Percentiles rank a stretch among this genome's conserved stretches.
Conservation (phyloP, 2,329 filamentous ascomycete species). For the Cordyceps farinosa region DNA sequence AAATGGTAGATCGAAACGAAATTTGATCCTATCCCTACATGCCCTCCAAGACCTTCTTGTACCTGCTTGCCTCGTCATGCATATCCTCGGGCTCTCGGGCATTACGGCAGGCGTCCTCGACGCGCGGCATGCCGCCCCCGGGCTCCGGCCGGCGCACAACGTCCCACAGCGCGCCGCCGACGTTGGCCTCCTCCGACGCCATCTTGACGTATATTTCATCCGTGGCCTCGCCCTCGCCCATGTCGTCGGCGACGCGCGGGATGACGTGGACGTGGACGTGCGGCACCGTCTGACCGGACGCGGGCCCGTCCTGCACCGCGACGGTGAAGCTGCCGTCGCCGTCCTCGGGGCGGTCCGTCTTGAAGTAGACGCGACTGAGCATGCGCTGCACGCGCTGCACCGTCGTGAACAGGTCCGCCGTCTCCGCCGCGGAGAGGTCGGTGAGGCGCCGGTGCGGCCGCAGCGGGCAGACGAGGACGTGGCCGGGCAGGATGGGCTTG, state of each 20-base stretch:
- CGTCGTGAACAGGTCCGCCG: conserved; percentile 78
- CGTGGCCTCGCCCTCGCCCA: conserved; percentile 32
- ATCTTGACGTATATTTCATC: conserved; percentile 81
- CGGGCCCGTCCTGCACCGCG: conserved; percentile 87
- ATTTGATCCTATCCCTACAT: conserved; percentile 31
- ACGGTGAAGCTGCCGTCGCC: conserved; percentile 73
- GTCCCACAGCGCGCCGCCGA: conserved; percentile 68
- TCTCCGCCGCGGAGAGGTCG: conserved; percentile 68
- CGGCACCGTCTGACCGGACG: conserved; percentile 88
- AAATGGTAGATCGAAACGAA: neutral
- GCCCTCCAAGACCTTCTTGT: conserved; percentile 49
- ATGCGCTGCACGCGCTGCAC: conserved; percentile 80
- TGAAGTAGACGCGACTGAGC: conserved; percentile 59
- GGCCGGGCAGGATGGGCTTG: conserved; percentile 88
- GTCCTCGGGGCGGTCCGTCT: conserved; percentile 49
- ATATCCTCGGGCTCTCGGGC: conserved; percentile 72
- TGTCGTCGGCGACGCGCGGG: conserved; percentile 61
- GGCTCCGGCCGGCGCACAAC: conserved; percentile 43
- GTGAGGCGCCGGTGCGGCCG: conserved; percentile 66
- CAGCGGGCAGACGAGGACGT: conserved; percentile 84
- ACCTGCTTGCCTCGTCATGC: conserved; percentile 69
- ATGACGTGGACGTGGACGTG: conserved; percentile 95
- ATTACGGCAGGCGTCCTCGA: conserved; percentile 67
- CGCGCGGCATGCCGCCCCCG: conserved; percentile 58
- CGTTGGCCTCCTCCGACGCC: conserved; percentile 79